phyloP scores from a whole-genome alignment of 1,139 yeast genomes.

The Taiozyma sp. region DNA sequence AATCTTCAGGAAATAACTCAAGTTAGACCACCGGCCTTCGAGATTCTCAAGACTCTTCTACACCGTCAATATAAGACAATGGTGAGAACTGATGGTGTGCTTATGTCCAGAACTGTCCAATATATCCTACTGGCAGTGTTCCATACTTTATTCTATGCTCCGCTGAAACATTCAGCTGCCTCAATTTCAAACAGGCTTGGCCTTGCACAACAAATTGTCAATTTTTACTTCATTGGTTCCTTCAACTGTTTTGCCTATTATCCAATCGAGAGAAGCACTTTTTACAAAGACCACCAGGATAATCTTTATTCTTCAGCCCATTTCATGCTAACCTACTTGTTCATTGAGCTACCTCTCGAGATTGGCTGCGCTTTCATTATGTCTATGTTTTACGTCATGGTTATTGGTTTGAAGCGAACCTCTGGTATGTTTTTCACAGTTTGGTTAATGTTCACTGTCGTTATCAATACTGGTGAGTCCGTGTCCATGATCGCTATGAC shows the following conservation, averaged over 20 bases:
- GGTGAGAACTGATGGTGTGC: conserved; percentile 54
- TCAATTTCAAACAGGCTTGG: conserved; percentile 72
- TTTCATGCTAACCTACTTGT: conserved; percentile 59
- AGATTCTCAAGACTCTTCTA: conserved; percentile 39
- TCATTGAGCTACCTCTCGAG: conserved; percentile 75
- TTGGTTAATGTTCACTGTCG: conserved; percentile 48
- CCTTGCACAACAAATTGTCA: conserved; percentile 66
- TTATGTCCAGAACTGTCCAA: conserved; percentile 65
- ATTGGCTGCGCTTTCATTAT: conserved; percentile 55
- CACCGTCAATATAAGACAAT: conserved; percentile 48
- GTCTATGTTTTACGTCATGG: conserved; percentile 59
- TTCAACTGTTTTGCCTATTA: conserved; percentile 71
- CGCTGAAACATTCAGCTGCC: conserved; percentile 51
- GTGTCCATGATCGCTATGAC: conserved; percentile 77
- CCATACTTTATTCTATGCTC: conserved; percentile 68
- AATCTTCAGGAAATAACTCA: conserved; percentile 3
- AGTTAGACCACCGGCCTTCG: conserved; percentile 27
- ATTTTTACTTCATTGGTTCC: conserved; percentile 76
- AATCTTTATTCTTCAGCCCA: conserved; percentile 65
- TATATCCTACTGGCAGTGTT: conserved; percentile 61
- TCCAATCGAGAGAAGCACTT: conserved; percentile 69
- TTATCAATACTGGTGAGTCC: conserved; percentile 77
- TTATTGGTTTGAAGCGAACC: conserved; percentile 69
- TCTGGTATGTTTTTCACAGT: conserved; percentile 64
- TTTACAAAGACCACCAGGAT: conserved; percentile 76